Evolutionary conservation across 495 filamentous ascomycete genomes (phyloP).

Genomic region (Lentithecium fluviatile): DNA sequence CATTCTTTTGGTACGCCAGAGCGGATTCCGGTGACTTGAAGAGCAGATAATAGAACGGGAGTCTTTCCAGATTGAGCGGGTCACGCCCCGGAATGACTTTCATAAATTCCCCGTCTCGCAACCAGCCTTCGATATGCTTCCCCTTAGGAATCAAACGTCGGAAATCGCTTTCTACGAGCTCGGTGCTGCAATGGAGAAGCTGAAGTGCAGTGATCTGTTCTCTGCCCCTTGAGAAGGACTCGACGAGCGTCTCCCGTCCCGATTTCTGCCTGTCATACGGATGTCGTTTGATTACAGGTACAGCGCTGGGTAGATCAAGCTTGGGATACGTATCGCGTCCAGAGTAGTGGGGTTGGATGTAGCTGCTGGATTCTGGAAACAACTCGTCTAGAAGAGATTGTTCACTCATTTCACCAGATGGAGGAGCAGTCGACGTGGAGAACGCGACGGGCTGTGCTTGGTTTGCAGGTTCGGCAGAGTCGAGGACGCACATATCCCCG

Average conservation of each 20-base stretch:
- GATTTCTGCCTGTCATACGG: neutral
- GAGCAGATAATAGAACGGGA: constrained; percentile 60
- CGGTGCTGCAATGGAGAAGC: constrained; percentile 51
- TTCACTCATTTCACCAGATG: neutral
- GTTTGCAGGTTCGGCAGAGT: too few species aligned
- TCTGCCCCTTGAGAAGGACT: constrained; percentile 12
- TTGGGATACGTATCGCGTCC: constrained; percentile 15
- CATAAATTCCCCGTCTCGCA: constrained; percentile 49
- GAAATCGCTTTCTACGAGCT: constrained; percentile 63
- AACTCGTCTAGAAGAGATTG: constrained; percentile 57
- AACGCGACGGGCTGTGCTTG: too few species aligned
- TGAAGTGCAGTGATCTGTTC: constrained; percentile 48
- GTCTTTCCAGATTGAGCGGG: constrained; percentile 52
- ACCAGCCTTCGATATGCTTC: constrained; percentile 63
- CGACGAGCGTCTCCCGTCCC: constrained; percentile 13
- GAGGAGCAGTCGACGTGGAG: neutral
- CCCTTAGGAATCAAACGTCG: constrained; percentile 58
- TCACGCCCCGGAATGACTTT: constrained; percentile 55
- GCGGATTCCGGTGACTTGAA: constrained; percentile 59
- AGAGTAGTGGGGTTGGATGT: constrained; percentile 7
- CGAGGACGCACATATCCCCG: too few species aligned
- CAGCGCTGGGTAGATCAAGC: constrained; percentile 25
- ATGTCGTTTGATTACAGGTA: neutral
- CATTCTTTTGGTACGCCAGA: constrained; percentile 52
- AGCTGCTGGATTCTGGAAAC: constrained; percentile 50